Conservation (phyloP, 2,329 filamentous ascomycete species). For the Corniculantispora saksenae region DNA sequence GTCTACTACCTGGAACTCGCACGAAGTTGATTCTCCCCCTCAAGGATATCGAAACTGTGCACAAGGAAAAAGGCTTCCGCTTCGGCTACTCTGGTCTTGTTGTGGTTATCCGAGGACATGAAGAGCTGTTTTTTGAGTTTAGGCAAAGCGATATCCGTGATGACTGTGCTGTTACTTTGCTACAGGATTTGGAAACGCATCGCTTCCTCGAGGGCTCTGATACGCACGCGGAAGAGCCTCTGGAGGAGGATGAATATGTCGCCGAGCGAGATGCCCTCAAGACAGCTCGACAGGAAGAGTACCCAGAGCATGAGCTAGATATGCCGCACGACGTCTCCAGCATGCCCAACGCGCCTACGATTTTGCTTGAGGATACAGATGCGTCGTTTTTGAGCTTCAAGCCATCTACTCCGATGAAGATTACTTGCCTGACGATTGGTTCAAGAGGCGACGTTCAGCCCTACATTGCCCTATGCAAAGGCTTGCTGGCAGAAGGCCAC, state of each 20-base stretch:
- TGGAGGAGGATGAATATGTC: conserved; percentile 72
- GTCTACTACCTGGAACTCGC: conserved; percentile 81
- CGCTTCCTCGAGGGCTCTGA: conserved; percentile 71
- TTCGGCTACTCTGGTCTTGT: conserved; percentile 90
- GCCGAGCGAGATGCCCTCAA: conserved; percentile 80
- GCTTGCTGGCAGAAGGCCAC: conserved; percentile 84
- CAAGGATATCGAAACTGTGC: conserved; percentile 87
- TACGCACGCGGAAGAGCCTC: conserved; percentile 65
- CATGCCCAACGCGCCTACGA: conserved; percentile 64
- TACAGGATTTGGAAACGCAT: conserved; percentile 73
- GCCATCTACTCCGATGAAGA: conserved; percentile 72
- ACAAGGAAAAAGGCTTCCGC: conserved; percentile 93
- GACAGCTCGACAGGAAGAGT: conserved; percentile 64
- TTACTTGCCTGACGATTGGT: conserved; percentile 94
- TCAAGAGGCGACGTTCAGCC: conserved; percentile 95
- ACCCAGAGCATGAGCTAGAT: conserved; percentile 51
- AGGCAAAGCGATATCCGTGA: conserved; percentile 75
- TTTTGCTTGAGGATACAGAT: conserved; percentile 85
- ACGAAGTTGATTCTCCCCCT: conserved; percentile 92
- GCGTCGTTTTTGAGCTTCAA: conserved; percentile 92
- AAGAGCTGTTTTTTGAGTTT: conserved; percentile 97
- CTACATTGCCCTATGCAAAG: conserved; percentile 95
- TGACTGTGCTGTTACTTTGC: conserved; percentile 81
- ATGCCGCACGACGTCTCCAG: conserved; percentile 49
- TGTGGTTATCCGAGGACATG: conserved; percentile 88